Evolutionary conservation across 345 rosid species (phyloP).

Genomic region (Bruguiera gymnorhiza): DNA sequence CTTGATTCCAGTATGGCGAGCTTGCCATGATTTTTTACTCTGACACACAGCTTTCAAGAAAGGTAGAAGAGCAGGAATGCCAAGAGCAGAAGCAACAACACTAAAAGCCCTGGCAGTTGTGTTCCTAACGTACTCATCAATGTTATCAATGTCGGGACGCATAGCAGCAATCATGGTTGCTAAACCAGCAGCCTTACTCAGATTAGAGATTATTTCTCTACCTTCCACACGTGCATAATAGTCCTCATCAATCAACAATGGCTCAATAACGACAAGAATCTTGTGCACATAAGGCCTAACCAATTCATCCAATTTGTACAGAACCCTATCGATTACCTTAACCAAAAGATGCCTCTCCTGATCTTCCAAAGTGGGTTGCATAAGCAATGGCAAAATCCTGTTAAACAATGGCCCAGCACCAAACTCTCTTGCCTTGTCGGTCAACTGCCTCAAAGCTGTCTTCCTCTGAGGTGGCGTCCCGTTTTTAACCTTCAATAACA

Average conservation of each 20-base stretch:
- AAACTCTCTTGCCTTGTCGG: conserved; percentile 95
- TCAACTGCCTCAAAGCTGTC: conserved; percentile 92
- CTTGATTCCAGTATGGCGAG: conserved; percentile 98
- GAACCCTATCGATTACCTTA: conserved; percentile 90
- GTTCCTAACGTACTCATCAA: conserved; percentile 97
- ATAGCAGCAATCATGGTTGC: conserved; percentile 99
- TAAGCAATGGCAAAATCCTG: conserved; percentile 82
- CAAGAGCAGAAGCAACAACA: conserved; percentile 98
- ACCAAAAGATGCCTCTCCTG: conserved; percentile 99
- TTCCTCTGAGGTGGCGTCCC: conserved; percentile 98
- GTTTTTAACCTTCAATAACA: conserved; percentile 90
- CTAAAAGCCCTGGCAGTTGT: conserved; percentile 99
- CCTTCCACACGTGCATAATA: conserved; percentile 99
- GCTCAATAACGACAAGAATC: conserved; percentile 98
- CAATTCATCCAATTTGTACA: conserved; percentile 94
- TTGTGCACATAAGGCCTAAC: conserved; percentile 96
- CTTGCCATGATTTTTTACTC: conserved; percentile 99
- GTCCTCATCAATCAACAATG: conserved; percentile 96
- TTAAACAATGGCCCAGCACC: conserved; percentile 97
- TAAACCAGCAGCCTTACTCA: conserved; percentile 98
- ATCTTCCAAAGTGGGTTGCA: conserved; percentile 98
- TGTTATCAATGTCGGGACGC: conserved; percentile 99
- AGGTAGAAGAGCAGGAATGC: conserved; percentile 89
- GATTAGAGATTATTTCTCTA: conserved; percentile 94
- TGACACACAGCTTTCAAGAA: conserved; percentile 98